Base-by-base conservation (phyloP, 129 eudicot genomes). In the Flaveria trinervia region DNA sequence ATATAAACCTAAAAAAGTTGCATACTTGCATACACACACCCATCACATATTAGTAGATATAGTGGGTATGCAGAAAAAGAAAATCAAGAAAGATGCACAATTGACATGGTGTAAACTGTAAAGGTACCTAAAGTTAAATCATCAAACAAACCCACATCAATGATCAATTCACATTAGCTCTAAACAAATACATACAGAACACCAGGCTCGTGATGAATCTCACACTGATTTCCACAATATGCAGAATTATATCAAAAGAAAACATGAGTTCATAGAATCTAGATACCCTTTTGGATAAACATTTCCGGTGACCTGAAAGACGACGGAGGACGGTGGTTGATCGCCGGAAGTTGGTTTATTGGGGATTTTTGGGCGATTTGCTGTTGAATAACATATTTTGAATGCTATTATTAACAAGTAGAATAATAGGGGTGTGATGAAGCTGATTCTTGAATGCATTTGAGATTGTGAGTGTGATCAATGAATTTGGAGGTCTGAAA, bases 231-330 rank as follows among this genome's bases (percentile, higher is more conserved):
- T 30, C 41, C 45, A 64, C 1, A 41, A 18, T 41, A 25, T 1
- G 39, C 12, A 44, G 11, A 28, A 45, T 68, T 46, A 26, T 9
- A 48, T 54, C 3, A 54, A 54, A 9, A 14, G 26, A 23, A 71
- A 36, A 36, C 41, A 36, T 36, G 41, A 4, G 41, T 36, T 36
- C 41, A 5, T 23, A 23, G 26, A 23, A 23, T 23, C 26, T 36
- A 36, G 17, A 62, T 70, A 82, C 85, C 82, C 85, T 26, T 13
- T 55, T 1, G 85, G 85, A 65, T 72, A 82, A 76, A 82, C 85
- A 77, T 82, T 72, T 43, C 85, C 85, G 26, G 51, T 77, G 82
- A 82, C 85, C 8, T 68, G 85, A 45, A 82, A 68, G n/a, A 72
- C 71, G 43, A 82, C 61, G 41, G 82, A 65, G 33, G 85, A 81